These are phyloP conservation scores for Puccinia hordei DNA, from an alignment of 1,284 basidiomycete genomes.

Conservation along the genomic window DNA sequence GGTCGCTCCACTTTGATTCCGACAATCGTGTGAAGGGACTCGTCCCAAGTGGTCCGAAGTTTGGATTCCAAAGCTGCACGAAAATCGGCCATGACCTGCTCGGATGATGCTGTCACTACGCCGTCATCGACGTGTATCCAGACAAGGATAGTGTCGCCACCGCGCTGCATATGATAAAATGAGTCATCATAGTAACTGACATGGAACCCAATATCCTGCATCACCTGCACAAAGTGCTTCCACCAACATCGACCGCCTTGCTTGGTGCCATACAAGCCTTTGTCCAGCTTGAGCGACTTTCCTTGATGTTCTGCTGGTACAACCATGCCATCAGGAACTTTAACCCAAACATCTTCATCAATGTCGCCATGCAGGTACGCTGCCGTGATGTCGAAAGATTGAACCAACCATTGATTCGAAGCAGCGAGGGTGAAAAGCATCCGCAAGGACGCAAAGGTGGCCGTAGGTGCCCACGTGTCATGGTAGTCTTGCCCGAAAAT, in stretches of 20 bases:
- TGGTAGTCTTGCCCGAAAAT: slow-evolving; percentile 4
- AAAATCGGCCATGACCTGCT: neutral
- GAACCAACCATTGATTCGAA: neutral
- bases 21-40: neutral
- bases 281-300: neutral
- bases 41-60: neutral
- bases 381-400: slow-evolving; percentile 26
- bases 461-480: slow-evolving; percentile 16
- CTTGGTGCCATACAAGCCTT: slow-evolving; percentile 28
- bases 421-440: neutral
- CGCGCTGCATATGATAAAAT: slow-evolving; percentile 4
- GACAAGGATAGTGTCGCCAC: neutral
- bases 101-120: neutral
- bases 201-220: neutral
- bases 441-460: neutral
- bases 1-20: neutral
- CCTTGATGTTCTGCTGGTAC: slow-evolving; percentile 13
- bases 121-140: slow-evolving; percentile 37
- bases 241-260: slow-evolving; percentile 25
- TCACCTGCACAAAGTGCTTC: slow-evolving; percentile 11
- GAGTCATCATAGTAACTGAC: slow-evolving; percentile 24
- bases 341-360: slow-evolving; percentile 25
- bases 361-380: slow-evolving; percentile 31
- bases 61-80: neutral
- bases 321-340: neutral